Percentiles rank a stretch among this genome's conserved stretches.
Evolutionary conservation across 2,329 filamentous ascomycete species (phyloP).

Genomic region (Talaromyces sp.): DNA sequence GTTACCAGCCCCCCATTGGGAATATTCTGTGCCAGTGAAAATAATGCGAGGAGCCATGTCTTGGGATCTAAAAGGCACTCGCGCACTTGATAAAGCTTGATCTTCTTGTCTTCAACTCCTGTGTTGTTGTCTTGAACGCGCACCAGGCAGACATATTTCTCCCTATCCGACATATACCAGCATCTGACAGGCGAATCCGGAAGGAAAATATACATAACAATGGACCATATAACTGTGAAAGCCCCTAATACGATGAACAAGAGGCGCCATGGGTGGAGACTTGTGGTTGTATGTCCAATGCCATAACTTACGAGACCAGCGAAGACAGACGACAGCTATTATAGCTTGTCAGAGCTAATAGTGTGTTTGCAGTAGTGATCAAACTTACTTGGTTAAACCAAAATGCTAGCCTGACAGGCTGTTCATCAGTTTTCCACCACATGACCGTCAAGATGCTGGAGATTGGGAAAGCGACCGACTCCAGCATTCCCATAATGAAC

Average conservation of each 20-base stretch:
- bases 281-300: constrained; percentile 27
- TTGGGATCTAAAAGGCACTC: constrained; percentile 33
- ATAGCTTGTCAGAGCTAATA: constrained; percentile 5
- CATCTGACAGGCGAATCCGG: constrained; percentile 17
- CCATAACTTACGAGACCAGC: constrained; percentile 28
- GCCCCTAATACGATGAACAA: constrained; percentile 18
- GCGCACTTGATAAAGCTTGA: constrained; percentile 38
- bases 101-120: constrained; percentile 33
- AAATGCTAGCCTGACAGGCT: constrained; percentile 6
- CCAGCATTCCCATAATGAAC: constrained; percentile 9
- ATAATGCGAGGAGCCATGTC: constrained; percentile 20
- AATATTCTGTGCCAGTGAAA: constrained; percentile 18
- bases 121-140: constrained; percentile 20
- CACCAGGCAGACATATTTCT: constrained; percentile 18
- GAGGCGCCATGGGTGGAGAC: constrained; percentile 15
- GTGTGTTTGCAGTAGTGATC: constrained; percentile 9
- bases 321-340: constrained; percentile 24
- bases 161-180: constrained; percentile 17
- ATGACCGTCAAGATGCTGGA: constrained; percentile 9
- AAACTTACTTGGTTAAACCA: constrained; percentile 9
- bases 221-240: constrained; percentile 17
- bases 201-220: constrained; percentile 14
- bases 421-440: constrained; percentile 8
- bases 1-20: constrained; percentile 25
- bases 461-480: constrained; percentile 5